Base-by-base conservation (phyloP, 352 stramenopile genomes). In the Phytophthora crassamura region DNA sequence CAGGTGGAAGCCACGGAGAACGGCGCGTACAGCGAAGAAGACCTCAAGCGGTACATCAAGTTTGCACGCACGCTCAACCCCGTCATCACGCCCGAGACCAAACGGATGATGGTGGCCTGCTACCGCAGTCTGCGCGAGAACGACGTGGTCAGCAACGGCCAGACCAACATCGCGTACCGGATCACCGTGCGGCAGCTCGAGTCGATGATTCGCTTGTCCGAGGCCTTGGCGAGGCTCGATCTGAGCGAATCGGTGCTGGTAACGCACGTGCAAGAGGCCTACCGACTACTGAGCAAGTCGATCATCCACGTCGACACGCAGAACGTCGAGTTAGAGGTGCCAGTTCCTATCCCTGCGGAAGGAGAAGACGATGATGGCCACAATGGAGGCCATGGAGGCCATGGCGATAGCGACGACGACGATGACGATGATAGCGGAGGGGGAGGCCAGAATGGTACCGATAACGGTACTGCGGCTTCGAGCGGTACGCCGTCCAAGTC, bases 271-370 rank as follows among this genome's bases (percentile, higher is more conserved):
- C 78, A 97, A 54, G 97, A 99, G 74, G 97, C 98, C 0, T 99
- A 98, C 64, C 87, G 97, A 0, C 71, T 99, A 5, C 75, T 99
- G 22, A 96, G 97, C 70, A 99, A 99, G 67, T 98, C 90, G 38
- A 99, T 99, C 63, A 99, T 99, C 67, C 95, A 99, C 81, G 97
- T 99, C 4, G 98, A 99, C 62, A 98, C 94, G 43, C 94, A 98
- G 64, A 96, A 99, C 77, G 92, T 99, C 5, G 91, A 98, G 62
- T 72, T 98, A 11, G 91, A 98, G 20, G 60, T 95, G 58, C 83
- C 85, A 0, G 67, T 80, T 20, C 47, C 84, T 7, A 41, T 64
- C 3, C 25, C 43, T 7, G 73, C 72, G 11, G 47, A 30, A 12
- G 91, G 96, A 12, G 84, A 90, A 6, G 80, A 93, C 22, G 64